Evolutionary conservation across 352 stramenopile genomes (phyloP).

Genomic region (Poterioochromonas sp.): DNA sequence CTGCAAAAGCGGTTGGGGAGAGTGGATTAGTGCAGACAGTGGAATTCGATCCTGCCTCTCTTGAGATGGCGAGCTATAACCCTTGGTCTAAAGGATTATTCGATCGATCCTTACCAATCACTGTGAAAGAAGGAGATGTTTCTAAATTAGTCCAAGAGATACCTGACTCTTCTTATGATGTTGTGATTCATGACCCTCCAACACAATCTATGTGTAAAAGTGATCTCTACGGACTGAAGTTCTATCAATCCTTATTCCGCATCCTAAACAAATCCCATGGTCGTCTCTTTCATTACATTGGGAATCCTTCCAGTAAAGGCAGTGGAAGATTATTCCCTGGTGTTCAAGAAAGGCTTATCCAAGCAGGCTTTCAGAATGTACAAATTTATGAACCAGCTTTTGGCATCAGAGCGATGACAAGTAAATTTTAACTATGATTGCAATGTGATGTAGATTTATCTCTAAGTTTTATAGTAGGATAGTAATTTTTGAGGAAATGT

Average conservation of each 20-base stretch:
- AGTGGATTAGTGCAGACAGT: slow-evolving; percentile 32
- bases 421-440: too few species aligned
- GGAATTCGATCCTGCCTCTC: slow-evolving; percentile 38
- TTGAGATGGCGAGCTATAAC: slow-evolving; percentile 40
- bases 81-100: slow-evolving; percentile 40
- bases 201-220: slow-evolving; percentile 39
- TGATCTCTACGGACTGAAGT: slow-evolving; percentile 38
- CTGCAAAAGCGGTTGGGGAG: slow-evolving; percentile 25
- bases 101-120: background rate
- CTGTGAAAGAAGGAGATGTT: background rate
- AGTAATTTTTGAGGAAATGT: too few species aligned
- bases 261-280: slow-evolving; percentile 35
- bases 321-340: background rate
- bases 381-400: background rate
- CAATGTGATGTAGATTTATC: too few species aligned
- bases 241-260: slow-evolving; percentile 39
- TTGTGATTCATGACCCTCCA: slow-evolving; percentile 43
- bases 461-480: too few species aligned
- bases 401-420: background rate
- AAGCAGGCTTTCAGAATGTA: background rate
- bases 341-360: background rate
- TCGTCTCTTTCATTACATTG: slow-evolving; percentile 42
- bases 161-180: slow-evolving; percentile 30
- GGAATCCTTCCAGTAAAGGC: slow-evolving; percentile 39
- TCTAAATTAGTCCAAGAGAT: slow-evolving; percentile 36